phyloP scores from a whole-genome alignment of 2,329 filamentous ascomycete species.

The Leptographium galeiforme region DNA sequence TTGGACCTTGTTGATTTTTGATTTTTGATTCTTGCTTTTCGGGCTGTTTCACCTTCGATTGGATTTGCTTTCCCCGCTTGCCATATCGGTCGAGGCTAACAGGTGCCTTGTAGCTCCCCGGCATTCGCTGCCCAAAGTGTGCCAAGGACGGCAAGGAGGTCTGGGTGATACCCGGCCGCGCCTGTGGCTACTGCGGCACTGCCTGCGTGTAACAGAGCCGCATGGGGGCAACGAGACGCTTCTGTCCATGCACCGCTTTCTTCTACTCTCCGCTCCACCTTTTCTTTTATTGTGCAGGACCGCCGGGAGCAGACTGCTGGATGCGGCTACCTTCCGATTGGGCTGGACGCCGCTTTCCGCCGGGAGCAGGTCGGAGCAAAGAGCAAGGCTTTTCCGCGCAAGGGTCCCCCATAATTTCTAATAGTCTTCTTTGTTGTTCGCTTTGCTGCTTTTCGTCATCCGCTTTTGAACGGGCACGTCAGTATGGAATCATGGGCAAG shows the following conservation, averaged over 20 bases:
- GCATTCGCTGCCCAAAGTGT: conserved; percentile 13
- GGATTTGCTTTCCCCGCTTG: no score
- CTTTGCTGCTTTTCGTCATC: not conserved
- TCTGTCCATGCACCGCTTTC: not conserved
- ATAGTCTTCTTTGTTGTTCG: not conserved
- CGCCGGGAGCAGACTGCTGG: no score
- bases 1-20: not conserved
- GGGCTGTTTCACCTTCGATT: not conserved
- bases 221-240: not conserved
- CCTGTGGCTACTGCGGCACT: conserved; percentile 14
- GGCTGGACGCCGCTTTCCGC: not conserved
- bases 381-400: not conserved
- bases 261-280: not conserved
- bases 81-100: not conserved
- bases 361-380: not conserved
- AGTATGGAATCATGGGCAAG: not conserved
- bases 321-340: not conserved
- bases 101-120: conserved; percentile 11
- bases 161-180: conserved; percentile 14
- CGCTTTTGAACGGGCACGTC: not conserved
- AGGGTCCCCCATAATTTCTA: conserved; percentile 1
- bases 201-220: conserved; percentile 7
- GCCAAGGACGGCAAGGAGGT: conserved; percentile 13
- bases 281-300: not conserved
- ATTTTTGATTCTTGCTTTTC: not conserved